A percentile compares a stretch with the other conserved stretches of the same genome.
These are phyloP conservation scores for Choiromyces venosus DNA, from an alignment of 495 filamentous ascomycete species.

Conservation along the genomic window DNA sequence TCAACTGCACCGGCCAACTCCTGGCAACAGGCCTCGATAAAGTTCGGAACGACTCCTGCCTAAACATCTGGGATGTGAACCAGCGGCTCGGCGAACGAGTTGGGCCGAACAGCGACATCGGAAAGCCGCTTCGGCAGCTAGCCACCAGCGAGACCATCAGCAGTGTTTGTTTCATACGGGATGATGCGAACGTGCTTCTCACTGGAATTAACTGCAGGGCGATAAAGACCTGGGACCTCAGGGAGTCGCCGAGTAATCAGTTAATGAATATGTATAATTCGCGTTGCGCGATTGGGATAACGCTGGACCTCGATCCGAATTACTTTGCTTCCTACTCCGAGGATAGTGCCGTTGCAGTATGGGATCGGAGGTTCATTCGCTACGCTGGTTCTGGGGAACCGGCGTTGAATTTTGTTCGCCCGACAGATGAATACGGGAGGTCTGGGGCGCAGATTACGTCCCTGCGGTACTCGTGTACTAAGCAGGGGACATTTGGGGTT, in stretches of 20 bases:
- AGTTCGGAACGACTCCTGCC: conserved; percentile 83
- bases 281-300: conserved; percentile 80
- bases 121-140: conserved; percentile 64
- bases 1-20: conserved; percentile 64
- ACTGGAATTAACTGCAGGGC: conserved; percentile 79
- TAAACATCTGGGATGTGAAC: conserved; percentile 90
- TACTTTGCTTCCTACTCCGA: conserved; percentile 75
- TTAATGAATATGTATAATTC: conserved; percentile 48
- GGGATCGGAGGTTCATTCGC: conserved; percentile 67
- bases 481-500: conserved; percentile 34
- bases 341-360: conserved; percentile 69
- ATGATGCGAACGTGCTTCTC: conserved; percentile 75
- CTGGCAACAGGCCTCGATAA: conserved; percentile 85
- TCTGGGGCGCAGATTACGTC: conserved; percentile 21
- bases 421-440: conserved; percentile 21
- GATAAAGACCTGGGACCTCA: conserved; percentile 80
- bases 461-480: conserved; percentile 35
- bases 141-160: conserved; percentile 81
- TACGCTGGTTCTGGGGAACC: conserved; percentile 8
- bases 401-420: conserved; percentile 27
- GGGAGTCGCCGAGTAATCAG: conserved; percentile 54
- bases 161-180: conserved; percentile 83
- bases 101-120: conserved; percentile 41
- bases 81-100: conserved; percentile 52
- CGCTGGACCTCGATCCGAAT: conserved; percentile 86